Base-by-base conservation (phyloP, 192 early-diverging fungal genomes). In the Entrophospora sp. region DNA sequence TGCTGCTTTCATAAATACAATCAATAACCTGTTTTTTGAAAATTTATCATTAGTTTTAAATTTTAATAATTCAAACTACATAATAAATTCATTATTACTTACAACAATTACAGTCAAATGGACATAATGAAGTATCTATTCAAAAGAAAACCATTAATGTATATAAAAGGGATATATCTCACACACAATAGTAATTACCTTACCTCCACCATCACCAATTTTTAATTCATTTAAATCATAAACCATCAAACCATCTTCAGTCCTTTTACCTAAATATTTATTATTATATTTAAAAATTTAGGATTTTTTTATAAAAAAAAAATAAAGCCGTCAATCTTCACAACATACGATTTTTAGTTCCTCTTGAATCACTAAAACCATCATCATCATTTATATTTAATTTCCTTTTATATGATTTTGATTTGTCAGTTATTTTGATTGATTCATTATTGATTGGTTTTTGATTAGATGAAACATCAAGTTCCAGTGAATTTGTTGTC, bases 211-310 rank as follows among this genome's bases (percentile, higher is more conserved):
- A 7, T 63, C 44, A 27, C 69, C 68, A 32, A 70, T 61, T 37
- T 73, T 66, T 24, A 70, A 46, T 27, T 73, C 72, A 13, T 70
- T 67, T 25, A 70, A 62, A 46, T 67, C 69, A 67, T 70, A 73
- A 4, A 73, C 28, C 10, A 69, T 61, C 61, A 67, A 57, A 25
- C 72, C 72, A 60, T 73, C 72, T 63, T 73, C 72, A 0, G 72
- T 70, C 2, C 42, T 70, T 35, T 65, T 69, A 27, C 60, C 72
- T 73, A 66, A 13, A 55, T 31, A 9, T 13, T 10, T 18, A 16
- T 8, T n/a, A 13, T 7, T 1, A 5, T 42, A 46, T 20, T 49
- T 61, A 43, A 42, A 48, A 35, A 42, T 42, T 31, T n/a, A 42
- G n/a, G 16, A 2, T 22, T 46, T 32, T 5, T 20, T 18, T 18